phyloP scores from a whole-genome alignment of 768 basidiomycete genomes.

The Butyriboletus loyo region DNA sequence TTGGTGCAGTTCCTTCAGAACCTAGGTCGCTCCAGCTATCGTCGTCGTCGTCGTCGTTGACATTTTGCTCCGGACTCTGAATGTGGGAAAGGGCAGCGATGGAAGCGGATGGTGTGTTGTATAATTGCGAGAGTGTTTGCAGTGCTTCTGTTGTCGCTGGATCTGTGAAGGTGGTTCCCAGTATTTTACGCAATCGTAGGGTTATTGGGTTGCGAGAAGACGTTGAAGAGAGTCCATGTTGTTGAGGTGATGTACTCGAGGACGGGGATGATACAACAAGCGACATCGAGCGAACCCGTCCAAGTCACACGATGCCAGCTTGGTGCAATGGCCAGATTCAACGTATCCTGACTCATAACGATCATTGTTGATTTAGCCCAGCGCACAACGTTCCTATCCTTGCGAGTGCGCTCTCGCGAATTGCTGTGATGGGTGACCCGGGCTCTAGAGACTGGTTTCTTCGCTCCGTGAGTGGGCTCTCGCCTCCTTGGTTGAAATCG shows the following conservation, averaged over 20 bases:
- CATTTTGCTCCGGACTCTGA: slow-evolving; percentile 18
- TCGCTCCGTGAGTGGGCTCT: neutral
- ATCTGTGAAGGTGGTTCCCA: slow-evolving; percentile 78
- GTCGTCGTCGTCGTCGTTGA: slow-evolving; percentile 35
- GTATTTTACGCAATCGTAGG: slow-evolving; percentile 86
- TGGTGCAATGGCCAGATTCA: neutral
- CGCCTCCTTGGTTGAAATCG: neutral
- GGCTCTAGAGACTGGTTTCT: too few species aligned
- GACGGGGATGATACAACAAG: slow-evolving; percentile 7
- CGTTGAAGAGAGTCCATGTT: slow-evolving; percentile 12
- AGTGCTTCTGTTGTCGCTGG: slow-evolving; percentile 77
- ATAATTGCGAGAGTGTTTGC: slow-evolving; percentile 78
- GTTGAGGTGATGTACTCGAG: slow-evolving; percentile 1
- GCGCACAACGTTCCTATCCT: neutral
- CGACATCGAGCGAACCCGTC: slow-evolving; percentile 1
- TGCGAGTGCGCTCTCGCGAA: too few species aligned
- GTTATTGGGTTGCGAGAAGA: slow-evolving; percentile 67
- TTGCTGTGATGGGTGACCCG: too few species aligned
- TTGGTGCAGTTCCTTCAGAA: slow-evolving; percentile 6
- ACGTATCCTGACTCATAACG: neutral
- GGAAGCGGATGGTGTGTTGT: slow-evolving; percentile 37
- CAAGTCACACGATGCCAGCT: neutral
- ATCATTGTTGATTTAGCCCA: neutral
- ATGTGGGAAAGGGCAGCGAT: slow-evolving; percentile 2
- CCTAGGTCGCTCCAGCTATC: slow-evolving; percentile 27